Percentiles rank a stretch among this genome's conserved stretches.
Evolutionary conservation across 1,284 basidiomycete species (phyloP).

Genomic region (Porodaedalea pini): DNA sequence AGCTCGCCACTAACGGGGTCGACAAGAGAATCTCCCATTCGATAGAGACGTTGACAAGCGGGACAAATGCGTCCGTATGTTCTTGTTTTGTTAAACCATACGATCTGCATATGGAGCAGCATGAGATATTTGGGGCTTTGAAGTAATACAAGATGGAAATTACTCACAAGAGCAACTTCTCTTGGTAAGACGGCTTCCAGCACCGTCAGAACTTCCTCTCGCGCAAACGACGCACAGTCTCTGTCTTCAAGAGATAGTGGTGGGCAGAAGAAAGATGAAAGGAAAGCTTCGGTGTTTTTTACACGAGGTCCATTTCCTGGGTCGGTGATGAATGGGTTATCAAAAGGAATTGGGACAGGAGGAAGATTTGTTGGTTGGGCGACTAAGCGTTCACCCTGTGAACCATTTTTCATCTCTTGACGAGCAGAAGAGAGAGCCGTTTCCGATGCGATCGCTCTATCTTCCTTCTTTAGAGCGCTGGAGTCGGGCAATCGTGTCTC

Average conservation of each 20-base stretch:
- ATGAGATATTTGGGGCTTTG: neutral
- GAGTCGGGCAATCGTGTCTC: neutral
- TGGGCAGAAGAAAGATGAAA: slow-evolving; percentile 60
- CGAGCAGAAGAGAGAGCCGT: no score
- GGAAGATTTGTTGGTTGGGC: no score
- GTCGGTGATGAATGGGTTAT: slow-evolving; percentile 61
- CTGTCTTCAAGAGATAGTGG: slow-evolving; percentile 56
- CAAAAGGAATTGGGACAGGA: neutral
- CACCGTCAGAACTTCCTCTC: slow-evolving; percentile 70
- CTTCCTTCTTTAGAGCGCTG: no score
- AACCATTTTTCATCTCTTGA: no score
- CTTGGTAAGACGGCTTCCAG: slow-evolving; percentile 61
- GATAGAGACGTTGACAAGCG: slow-evolving; percentile 67
- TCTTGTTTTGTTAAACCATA: slow-evolving; percentile 82
- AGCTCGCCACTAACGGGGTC: slow-evolving; percentile 39
- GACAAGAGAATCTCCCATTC: slow-evolving; percentile 57
- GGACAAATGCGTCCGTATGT: slow-evolving; percentile 66
- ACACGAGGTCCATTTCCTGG: slow-evolving; percentile 76
- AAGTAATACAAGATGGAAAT: slow-evolving; percentile 2
- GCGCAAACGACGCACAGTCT: slow-evolving; percentile 68
- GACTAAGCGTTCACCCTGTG: no score
- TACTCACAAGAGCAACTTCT: slow-evolving; percentile 63
- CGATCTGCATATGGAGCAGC: slow-evolving; percentile 48
- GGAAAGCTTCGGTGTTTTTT: slow-evolving; percentile 53
- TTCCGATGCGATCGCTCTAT: neutral